Base-by-base conservation (phyloP, 129 eudicot species). In the Smallanthus sonchifolius region DNA sequence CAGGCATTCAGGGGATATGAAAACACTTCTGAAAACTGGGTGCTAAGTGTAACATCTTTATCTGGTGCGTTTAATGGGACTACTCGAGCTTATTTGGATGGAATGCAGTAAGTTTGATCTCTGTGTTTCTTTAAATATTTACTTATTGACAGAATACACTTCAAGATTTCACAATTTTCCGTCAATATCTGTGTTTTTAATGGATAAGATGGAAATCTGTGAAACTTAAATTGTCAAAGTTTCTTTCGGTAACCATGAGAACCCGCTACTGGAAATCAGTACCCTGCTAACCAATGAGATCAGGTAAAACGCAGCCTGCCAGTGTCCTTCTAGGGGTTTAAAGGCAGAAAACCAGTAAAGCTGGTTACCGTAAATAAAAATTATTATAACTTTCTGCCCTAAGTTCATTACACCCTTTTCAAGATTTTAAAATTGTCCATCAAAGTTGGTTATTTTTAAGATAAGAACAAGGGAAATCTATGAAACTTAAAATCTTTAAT, bases 31-130 rank as follows among this genome's bases (percentile, higher is more conserved):
- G 91, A 87, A 70, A 88, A 88, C 56, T 94, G 99, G 99, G 91
- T 94, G 3, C 60, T 91, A 54, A 94, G 99, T 72, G 75, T 91
- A 44, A 94, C 99, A 20, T 75, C 99, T 38, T 84, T 94, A 79
- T 94, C 99, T 32, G 97, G 99, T 34, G 99, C 99, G 4, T 86
- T 94, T 71, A 94, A 94, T 73, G 99, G 97, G 57, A 94, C 99
- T 35, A 91, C 99, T 74, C 85, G 99, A 67, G 72, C 94, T 17
- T 91, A 91, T 77, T 78, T 91, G 44, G 99, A 94, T 71, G 99
- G 99, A 72, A 85, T 94, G 93, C 96, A 86, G 96, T 91, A 87
- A 87, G 96, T 85, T 82, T 32, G 14, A 44, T 70, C 38, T 3
- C 15, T 42, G 10, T 43, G 6, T 67, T 43, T 73, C 51, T 17